Evolutionary conservation across 768 basidiomycete species (phyloP).

Genomic region (Lactarius sanguifluus): DNA sequence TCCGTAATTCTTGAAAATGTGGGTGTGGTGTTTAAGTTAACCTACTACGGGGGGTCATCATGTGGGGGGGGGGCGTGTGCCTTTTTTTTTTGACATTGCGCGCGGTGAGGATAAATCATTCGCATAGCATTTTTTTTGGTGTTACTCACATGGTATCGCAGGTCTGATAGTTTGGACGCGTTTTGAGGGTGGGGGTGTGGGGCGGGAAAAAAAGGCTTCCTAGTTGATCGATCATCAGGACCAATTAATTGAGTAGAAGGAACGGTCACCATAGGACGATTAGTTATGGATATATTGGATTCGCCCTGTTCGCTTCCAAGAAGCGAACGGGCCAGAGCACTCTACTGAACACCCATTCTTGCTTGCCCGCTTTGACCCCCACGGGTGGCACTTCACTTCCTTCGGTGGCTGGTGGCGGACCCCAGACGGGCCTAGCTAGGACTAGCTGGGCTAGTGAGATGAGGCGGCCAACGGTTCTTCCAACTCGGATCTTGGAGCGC

Average conservation of each 20-base stretch:
- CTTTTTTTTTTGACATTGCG: conserved; percentile 16
- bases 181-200: conserved; percentile 4
- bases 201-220: neutral
- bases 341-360: neutral
- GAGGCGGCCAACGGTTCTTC: neutral
- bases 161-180: neutral
- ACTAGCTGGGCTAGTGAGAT: neutral
- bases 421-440: neutral
- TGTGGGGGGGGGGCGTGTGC: neutral
- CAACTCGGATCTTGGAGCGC: conserved; percentile 10
- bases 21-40: no score
- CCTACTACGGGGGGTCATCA: neutral
- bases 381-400: conserved; percentile 6
- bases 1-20: conserved; percentile 56
- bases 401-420: neutral
- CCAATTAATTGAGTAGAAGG: neutral
- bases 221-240: conserved; percentile 20
- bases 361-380: conserved; percentile 4
- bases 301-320: neutral
- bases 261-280: conserved; percentile 1
- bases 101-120: conserved; percentile 11
- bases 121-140: conserved; percentile 8
- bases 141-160: neutral
- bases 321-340: neutral
- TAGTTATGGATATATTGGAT: conserved; percentile 22